Evolutionary conservation across 2,329 filamentous ascomycete species (phyloP).

Genomic region (Aspergillus sp.): DNA sequence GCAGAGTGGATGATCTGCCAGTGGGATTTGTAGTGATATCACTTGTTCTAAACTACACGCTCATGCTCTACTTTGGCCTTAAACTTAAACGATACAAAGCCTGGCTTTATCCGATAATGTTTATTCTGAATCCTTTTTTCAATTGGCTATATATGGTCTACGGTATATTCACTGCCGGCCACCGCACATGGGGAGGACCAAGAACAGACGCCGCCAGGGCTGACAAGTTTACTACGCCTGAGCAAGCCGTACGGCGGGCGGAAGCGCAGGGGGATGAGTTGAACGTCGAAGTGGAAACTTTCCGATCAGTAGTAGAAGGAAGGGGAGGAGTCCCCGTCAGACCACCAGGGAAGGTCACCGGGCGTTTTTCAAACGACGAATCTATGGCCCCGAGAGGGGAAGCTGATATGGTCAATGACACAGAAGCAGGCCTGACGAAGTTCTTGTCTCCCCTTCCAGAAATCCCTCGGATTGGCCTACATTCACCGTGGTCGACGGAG

Average conservation of each 20-base stretch:
- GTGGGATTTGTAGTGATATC: conserved; percentile 93
- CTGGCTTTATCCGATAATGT: conserved; percentile 94
- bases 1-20: conserved; percentile 74
- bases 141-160: conserved; percentile 99
- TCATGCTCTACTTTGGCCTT: conserved; percentile 94
- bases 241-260: conserved; percentile 80
- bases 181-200: conserved; percentile 93
- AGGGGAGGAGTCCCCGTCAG: conserved; percentile 61
- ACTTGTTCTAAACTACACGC: conserved; percentile 85
- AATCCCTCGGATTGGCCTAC: conserved; percentile 49
- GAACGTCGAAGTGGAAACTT: conserved; percentile 85
- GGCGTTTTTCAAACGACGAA: conserved; percentile 65
- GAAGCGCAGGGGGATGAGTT: conserved; percentile 79
- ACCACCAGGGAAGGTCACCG: conserved; percentile 73
- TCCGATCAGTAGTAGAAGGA: conserved; percentile 52
- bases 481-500: conserved; percentile 65
- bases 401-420: conserved; percentile 45
- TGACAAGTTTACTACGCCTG: conserved; percentile 71
- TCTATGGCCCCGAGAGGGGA: conserved; percentile 65
- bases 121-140: conserved; percentile 91
- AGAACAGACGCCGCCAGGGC: conserved; percentile 84
- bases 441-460: conserved; percentile 47
- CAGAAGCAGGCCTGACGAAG: conserved; percentile 58
- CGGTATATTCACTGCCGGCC: conserved; percentile 89
- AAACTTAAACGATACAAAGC: conserved; percentile 89